Conservation (phyloP, 257 asterid genomes). For the Echium plantagineum region DNA sequence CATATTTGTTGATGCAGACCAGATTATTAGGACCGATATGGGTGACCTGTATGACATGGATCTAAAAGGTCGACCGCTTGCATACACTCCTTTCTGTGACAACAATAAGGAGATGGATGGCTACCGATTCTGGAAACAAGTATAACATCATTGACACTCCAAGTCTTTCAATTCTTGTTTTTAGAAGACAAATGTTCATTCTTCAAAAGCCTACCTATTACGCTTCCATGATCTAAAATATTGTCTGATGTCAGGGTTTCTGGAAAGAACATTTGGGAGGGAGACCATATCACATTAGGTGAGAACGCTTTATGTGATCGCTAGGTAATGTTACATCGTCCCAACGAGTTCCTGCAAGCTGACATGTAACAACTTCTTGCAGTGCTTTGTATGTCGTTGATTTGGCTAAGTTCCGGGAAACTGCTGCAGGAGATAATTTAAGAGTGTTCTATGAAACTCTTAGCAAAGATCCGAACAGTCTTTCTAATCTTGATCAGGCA, state of each 20-base stretch:
- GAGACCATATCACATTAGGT: conserved; percentile 94
- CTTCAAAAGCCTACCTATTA: neutral
- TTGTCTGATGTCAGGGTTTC: conserved; percentile 62
- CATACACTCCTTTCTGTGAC: conserved; percentile 97
- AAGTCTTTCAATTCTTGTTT: neutral
- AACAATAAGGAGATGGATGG: conserved; percentile 99
- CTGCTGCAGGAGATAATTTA: conserved; percentile 96
- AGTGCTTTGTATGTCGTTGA: conserved; percentile 96
- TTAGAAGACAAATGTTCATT: too few relatives aligned
- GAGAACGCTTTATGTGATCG: conserved; percentile 3
- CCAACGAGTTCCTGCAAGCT: conserved; percentile 8
- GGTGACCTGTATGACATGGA: conserved; percentile 98
- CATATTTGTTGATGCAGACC: conserved; percentile 96
- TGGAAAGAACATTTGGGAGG: conserved; percentile 99
- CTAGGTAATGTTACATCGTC: neutral
- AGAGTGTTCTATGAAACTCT: conserved; percentile 89
- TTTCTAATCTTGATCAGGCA: conserved; percentile 95
- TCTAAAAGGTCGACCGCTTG: conserved; percentile 76
- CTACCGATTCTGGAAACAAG: conserved; percentile 94
- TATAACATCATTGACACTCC: conserved; percentile 13
- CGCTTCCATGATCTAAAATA: neutral
- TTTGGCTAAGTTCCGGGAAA: conserved; percentile 86
- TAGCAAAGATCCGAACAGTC: conserved; percentile 99
- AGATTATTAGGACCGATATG: conserved; percentile 88
- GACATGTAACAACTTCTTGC: conserved; percentile 23